Conservation (phyloP, 345 rosid genomes). For the Anastatica hierochuntica region DNA sequence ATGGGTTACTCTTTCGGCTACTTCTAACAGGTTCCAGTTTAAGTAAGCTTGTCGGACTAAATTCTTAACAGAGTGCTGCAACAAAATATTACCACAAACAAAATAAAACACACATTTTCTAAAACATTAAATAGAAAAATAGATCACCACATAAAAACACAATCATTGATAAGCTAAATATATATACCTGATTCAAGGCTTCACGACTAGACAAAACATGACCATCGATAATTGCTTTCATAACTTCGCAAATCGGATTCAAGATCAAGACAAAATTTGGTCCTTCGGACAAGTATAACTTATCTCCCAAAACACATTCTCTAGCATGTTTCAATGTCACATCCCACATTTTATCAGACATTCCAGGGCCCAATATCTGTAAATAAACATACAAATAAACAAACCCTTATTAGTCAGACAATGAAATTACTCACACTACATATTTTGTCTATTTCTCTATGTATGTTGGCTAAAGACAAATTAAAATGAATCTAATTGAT, state of each 20-base stretch:
- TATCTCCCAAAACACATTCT: slow-evolving; percentile 56
- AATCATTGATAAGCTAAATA: too few species aligned
- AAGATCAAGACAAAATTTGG: slow-evolving; percentile 27
- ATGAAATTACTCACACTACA: background rate
- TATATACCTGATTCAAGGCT: slow-evolving; percentile 36
- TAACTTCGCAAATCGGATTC: slow-evolving; percentile 64
- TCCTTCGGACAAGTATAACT: slow-evolving; percentile 31
- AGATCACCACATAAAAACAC: too few species aligned
- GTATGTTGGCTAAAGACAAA: too few species aligned
- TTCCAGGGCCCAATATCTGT: slow-evolving; percentile 73
- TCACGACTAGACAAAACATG: slow-evolving; percentile 29
- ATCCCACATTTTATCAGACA: slow-evolving; percentile 86
- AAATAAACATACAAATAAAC: background rate
- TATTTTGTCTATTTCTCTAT: too few species aligned
- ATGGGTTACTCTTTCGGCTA: slow-evolving; percentile 30
- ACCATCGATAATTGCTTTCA: slow-evolving; percentile 40
- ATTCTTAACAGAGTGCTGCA: slow-evolving; percentile 37
- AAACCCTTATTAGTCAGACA: background rate
- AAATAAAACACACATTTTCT: too few species aligned
- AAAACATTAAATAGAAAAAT: background rate
- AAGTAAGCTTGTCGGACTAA: slow-evolving; percentile 51
- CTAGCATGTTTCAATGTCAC: slow-evolving; percentile 61
- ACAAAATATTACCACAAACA: background rate
- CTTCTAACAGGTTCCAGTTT: slow-evolving; percentile 45
- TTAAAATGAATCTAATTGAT: background rate